phyloP scores from a whole-genome alignment of 2,329 filamentous ascomycete genomes.

The Bipolaris cookei region DNA sequence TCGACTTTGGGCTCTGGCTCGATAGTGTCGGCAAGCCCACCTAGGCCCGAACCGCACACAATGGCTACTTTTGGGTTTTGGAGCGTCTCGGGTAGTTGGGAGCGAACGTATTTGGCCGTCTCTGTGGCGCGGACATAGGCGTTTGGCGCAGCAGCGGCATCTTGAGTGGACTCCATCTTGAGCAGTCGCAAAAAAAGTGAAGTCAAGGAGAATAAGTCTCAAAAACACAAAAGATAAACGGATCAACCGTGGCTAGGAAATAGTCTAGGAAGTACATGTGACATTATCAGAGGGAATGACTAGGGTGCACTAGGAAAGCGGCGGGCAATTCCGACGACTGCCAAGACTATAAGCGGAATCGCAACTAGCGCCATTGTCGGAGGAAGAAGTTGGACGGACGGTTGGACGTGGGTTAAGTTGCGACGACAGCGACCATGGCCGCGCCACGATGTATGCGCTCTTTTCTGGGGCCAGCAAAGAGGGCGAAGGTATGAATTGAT shows the following conservation, averaged over 20 bases:
- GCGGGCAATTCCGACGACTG: conserved; percentile 39
- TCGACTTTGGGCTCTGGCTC: conserved; percentile 58
- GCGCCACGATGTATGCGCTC: conserved; percentile 53
- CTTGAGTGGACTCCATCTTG: conserved; percentile 30
- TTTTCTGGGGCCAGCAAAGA: conserved; percentile 52
- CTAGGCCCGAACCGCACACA: conserved; percentile 69
- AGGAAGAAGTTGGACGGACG: conserved; percentile 32
- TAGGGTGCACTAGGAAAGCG: conserved; percentile 37
- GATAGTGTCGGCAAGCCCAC: conserved; percentile 65
- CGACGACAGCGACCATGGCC: conserved; percentile 50
- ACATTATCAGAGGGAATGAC: conserved; percentile 18
- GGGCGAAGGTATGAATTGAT: conserved; percentile 46
- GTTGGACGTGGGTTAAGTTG: conserved; percentile 12
- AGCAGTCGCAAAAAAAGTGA: background rate
- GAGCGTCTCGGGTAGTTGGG: conserved; percentile 57
- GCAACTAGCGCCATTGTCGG: conserved; percentile 28
- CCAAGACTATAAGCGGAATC: conserved; percentile 33
- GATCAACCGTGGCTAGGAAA: background rate
- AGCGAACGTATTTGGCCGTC: conserved; percentile 58
- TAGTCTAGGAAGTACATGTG: conserved; percentile 12
- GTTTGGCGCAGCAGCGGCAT: conserved; percentile 36
- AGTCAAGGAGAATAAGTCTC: background rate
- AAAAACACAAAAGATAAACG: background rate
- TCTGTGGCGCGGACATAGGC: conserved; percentile 56
- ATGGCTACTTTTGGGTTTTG: conserved; percentile 65